These are phyloP conservation scores for Russula griseocarnosa DNA, from an alignment of 768 basidiomycete species.

Conservation along the genomic window DNA sequence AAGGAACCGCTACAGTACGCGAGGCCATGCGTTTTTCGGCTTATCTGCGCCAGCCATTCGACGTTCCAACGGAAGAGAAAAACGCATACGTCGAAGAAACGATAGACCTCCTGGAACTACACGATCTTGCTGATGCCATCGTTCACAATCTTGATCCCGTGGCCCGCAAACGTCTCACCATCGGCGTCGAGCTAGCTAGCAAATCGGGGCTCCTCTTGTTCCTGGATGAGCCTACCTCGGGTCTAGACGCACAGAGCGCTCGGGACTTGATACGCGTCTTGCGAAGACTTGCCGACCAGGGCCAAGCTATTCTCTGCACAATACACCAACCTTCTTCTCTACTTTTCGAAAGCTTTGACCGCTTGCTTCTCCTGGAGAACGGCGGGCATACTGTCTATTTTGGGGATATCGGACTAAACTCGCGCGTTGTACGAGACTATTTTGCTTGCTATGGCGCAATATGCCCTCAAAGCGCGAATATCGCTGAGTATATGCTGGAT, in stretches of 20 bases:
- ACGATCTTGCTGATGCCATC: conserved; percentile 78
- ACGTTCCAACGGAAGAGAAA: conserved; percentile 67
- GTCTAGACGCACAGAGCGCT: conserved; percentile 62
- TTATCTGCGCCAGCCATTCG: conserved; percentile 71
- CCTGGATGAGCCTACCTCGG: conserved; percentile 54
- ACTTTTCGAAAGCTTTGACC: conserved; percentile 83
- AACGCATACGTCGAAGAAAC: conserved; percentile 77
- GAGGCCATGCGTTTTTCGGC: conserved; percentile 86
- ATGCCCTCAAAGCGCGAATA: conserved; percentile 77
- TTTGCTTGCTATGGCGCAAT: conserved; percentile 69
- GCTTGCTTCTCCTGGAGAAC: conserved; percentile 59
- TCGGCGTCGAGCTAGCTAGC: conserved; percentile 87
- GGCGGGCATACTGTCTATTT: conserved; percentile 95
- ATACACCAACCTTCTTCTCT: conserved; percentile 86
- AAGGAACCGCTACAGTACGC: conserved; percentile 75
- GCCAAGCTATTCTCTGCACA: conserved; percentile 87
- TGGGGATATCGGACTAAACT: conserved; percentile 79
- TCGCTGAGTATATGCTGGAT: conserved; percentile 70
- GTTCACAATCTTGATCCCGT: conserved; percentile 66
- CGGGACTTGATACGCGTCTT: conserved; percentile 82
- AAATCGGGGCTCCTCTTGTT: conserved; percentile 77
- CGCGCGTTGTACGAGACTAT: conserved; percentile 64
- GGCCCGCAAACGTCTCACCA: conserved; percentile 81
- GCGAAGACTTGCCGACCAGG: conserved; percentile 75
- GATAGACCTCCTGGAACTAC: conserved; percentile 78